Evolutionary conservation across 345 rosid species (phyloP).

Genomic region (Eucalyptus curtisii): DNA sequence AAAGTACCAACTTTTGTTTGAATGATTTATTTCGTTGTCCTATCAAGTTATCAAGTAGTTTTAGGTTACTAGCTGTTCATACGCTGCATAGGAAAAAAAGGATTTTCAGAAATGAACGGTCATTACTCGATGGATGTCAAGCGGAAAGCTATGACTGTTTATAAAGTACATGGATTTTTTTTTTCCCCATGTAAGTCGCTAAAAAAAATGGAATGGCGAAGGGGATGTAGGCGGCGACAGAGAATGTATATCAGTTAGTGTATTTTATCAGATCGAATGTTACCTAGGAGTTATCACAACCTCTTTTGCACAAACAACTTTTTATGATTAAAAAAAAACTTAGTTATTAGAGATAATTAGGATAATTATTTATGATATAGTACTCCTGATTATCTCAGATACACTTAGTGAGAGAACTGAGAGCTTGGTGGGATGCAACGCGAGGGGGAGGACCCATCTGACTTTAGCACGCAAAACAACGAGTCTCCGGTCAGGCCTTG

Average conservation of each 20-base stretch:
- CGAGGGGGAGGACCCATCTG: not conserved
- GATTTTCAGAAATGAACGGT: not conserved
- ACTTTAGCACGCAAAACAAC: not conserved
- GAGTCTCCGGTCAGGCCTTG: not conserved
- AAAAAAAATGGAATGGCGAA: not conserved
- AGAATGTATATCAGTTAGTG: not conserved
- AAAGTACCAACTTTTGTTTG: not conserved
- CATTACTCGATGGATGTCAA: not conserved
- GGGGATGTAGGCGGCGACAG: not conserved
- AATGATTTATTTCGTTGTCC: not conserved
- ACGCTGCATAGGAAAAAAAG: not conserved
- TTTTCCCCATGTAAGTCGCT: not conserved
- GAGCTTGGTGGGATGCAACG: not conserved
- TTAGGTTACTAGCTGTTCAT: not conserved
- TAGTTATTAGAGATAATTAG: not conserved
- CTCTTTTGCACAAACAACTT: not conserved
- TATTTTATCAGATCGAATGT: not conserved
- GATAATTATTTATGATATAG: not conserved
- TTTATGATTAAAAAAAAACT: not conserved
- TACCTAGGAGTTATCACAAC: not conserved
- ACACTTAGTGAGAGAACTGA: not conserved
- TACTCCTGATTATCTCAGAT: not conserved
- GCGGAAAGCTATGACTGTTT: not conserved
- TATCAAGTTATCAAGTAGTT: accelerated
- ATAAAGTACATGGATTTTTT: not conserved